Evolutionary conservation across 352 stramenopile genomes (phyloP).

Genomic region (Pseudoperonospora humuli): DNA sequence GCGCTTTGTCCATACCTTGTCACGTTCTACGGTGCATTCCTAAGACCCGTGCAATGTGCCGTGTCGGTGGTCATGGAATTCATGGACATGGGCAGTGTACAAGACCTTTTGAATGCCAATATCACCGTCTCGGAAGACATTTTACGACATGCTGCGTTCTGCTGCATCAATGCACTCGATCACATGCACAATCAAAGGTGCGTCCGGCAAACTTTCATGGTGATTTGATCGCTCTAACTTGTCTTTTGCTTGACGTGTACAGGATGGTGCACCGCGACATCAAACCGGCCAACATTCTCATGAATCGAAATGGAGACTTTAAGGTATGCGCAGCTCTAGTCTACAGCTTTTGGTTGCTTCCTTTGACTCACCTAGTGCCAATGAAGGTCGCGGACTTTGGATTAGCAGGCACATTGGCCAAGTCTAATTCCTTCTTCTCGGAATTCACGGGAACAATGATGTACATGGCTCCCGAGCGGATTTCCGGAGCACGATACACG

Average conservation of each 20-base stretch:
- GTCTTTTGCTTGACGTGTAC: not conserved
- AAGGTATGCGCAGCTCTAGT: constrained; percentile 34
- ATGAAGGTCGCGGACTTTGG: constrained; percentile 72
- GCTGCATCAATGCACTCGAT: constrained; percentile 70
- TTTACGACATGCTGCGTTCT: constrained; percentile 70
- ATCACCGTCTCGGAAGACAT: constrained; percentile 47
- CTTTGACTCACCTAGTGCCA: not conserved
- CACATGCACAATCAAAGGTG: constrained; percentile 79
- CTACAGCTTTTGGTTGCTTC: not conserved
- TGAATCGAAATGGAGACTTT: constrained; percentile 79
- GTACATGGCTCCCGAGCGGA: constrained; percentile 93
- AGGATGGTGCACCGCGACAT: constrained; percentile 70
- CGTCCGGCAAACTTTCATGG: too few species aligned
- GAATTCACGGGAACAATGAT: constrained; percentile 89
- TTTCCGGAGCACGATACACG: constrained; percentile 81
- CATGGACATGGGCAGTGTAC: constrained; percentile 87
- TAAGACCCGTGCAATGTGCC: constrained; percentile 56
- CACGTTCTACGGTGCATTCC: constrained; percentile 85
- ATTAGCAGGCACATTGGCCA: constrained; percentile 60
- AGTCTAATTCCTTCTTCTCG: constrained; percentile 74
- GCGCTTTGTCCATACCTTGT: constrained; percentile 70
- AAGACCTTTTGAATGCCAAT: constrained; percentile 56
- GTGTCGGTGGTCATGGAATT: constrained; percentile 90
- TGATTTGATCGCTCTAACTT: too few species aligned
- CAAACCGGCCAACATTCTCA: constrained; percentile 86